These are phyloP conservation scores for Amylostereum chailletii DNA, from an alignment of 1,284 basidiomycete species.

Conservation along the genomic window DNA sequence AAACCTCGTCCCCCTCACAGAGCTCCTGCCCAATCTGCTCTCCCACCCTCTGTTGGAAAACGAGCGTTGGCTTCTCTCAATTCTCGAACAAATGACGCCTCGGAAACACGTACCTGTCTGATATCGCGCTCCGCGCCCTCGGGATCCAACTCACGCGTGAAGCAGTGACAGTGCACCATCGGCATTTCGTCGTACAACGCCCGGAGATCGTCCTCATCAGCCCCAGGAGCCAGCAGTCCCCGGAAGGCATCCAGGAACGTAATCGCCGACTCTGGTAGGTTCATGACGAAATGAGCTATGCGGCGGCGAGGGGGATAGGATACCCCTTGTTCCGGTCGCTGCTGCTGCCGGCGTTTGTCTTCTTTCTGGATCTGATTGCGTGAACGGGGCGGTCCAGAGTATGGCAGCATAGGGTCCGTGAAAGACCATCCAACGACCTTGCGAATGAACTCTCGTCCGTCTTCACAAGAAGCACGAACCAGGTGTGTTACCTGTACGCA, in stretches of 20 bases:
- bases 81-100: no score
- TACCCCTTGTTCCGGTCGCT: neutral
- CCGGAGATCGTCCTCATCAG: slow-evolving; percentile 25
- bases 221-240: slow-evolving; percentile 49
- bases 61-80: neutral
- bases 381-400: slow-evolving; percentile 17
- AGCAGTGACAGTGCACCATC: slow-evolving; percentile 94
- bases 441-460: slow-evolving; percentile 82
- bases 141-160: slow-evolving; percentile 79
- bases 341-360: slow-evolving; percentile 2
- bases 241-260: slow-evolving; percentile 86
- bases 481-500: slow-evolving; percentile 52
- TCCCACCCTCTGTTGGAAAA: slow-evolving; percentile 57
- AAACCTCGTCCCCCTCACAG: slow-evolving; percentile 38
- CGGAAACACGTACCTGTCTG: slow-evolving; percentile 48
- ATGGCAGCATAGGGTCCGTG: slow-evolving; percentile 55
- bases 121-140: slow-evolving; percentile 71
- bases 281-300: slow-evolving; percentile 93
- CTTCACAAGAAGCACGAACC: slow-evolving; percentile 67
- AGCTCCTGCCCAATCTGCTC: slow-evolving; percentile 54
- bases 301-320: slow-evolving; percentile 33
- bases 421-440: slow-evolving; percentile 43
- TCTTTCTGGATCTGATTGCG: slow-evolving; percentile 8
- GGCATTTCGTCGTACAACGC: slow-evolving; percentile 64
- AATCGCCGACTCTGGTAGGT: slow-evolving; percentile 89